These are phyloP conservation scores for Aspergillus sclerotioniger DNA, from an alignment of 495 filamentous ascomycete species.

Conservation along the genomic window DNA sequence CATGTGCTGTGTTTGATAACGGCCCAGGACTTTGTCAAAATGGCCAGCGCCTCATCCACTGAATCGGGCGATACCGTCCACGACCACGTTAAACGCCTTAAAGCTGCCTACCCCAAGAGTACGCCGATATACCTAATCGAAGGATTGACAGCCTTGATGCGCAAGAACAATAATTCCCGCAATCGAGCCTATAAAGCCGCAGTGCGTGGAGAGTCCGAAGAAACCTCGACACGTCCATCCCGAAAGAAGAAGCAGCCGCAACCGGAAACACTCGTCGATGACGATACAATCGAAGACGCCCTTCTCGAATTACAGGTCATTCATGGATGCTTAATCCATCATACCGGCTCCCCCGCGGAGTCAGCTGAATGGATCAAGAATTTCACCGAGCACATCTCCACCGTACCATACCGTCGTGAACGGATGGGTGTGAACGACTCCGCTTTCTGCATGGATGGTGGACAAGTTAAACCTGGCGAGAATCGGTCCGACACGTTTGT, in stretches of 20 bases:
- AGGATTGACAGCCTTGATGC: conserved; percentile 63
- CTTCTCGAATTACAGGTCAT: conserved; percentile 69
- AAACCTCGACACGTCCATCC: conserved; percentile 21
- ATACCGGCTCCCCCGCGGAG: conserved; percentile 59
- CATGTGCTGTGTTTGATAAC: conserved; percentile 66
- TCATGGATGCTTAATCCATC: conserved; percentile 68
- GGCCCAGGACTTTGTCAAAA: conserved; percentile 67
- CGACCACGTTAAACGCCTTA: conserved; percentile 55
- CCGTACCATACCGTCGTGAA: conserved; percentile 64
- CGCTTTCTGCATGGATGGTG: conserved; percentile 79
- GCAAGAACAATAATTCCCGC: conserved; percentile 64
- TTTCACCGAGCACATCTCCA: conserved; percentile 80
- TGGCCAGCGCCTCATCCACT: conserved; percentile 43
- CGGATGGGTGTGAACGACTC: conserved; percentile 50
- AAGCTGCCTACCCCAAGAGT: conserved; percentile 49
- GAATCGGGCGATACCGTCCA: conserved; percentile 45
- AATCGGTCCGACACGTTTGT: conserved; percentile 66
- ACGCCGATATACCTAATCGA: conserved; percentile 76
- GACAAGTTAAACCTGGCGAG: conserved; percentile 74
- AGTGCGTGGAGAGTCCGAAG: conserved; percentile 55
- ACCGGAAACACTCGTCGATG: conserved; percentile 55
- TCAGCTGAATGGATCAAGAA: conserved; percentile 75
- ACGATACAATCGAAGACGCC: conserved; percentile 71
- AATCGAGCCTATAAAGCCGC: conserved; percentile 67
- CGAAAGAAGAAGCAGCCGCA: conserved; percentile 33